Base-by-base conservation (phyloP, 2,329 filamentous ascomycete genomes). In the Botrytis paeoniae region DNA sequence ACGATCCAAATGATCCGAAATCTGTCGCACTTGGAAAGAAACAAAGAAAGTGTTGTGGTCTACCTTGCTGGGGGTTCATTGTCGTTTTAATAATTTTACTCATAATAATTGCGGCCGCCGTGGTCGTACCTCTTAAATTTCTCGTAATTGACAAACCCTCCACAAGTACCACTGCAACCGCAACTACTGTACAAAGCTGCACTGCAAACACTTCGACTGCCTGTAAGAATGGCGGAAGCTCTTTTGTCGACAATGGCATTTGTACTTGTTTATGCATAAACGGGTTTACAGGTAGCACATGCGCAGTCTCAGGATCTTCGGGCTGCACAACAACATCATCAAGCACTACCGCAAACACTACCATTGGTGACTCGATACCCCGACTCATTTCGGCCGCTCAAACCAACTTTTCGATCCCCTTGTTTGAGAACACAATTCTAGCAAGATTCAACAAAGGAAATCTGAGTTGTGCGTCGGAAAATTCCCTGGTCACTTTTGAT, bases 261-360 rank as follows among this genome's bases (percentile, higher is more conserved):
- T 98, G 95, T 83, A 91, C 91, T 20, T 99, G 95, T 81, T 89
- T 98, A 61, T 99, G 95, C 82, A 89, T 91, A 35, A 94, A 96
- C 78, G 94, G 95, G 1, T 98, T 95, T 81, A 95, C 92, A 0
- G 91, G 91, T 35, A 83, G 83, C 2, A 86, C 84, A 25, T 93
- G 91, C 79, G 85, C 82, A 2, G 83, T 82, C 22, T 82, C 84
- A 22, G 86, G 86, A 72, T 83, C 86, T 37, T 83, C 83, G 2
- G 85, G 85, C 64, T 93, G 91, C 78, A 86, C 87, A 10, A 89
- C 86, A 0, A 85, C 84, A 3, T 79, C 85, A 37, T 83, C 83
- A 60, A 79, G 77, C 10, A 76, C 77, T 59, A 59, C 65, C 10
- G 81, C 80, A 73, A 91, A 95, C 79, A 94, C 93, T 45, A 98